phyloP scores from a whole-genome alignment of 129 eudicot genomes.

The Sambucus nigra region DNA sequence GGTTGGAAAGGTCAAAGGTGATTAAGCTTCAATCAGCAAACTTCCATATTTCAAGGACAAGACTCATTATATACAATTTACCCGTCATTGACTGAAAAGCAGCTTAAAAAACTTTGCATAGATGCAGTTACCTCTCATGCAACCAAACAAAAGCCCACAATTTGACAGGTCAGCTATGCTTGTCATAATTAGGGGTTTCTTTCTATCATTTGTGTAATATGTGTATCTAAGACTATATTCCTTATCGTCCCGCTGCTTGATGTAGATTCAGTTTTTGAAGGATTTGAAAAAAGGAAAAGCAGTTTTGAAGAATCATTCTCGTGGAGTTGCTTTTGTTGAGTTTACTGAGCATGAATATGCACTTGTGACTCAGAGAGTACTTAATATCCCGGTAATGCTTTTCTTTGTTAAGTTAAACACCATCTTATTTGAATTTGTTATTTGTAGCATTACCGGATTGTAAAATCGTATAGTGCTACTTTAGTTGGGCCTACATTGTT shows the following conservation, averaged over 20 bases:
- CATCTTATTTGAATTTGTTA: background rate
- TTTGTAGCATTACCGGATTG: background rate
- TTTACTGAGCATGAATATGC: conserved; percentile 92
- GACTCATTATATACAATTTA: conserved; percentile 79
- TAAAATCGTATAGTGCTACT: background rate
- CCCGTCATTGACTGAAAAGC: conserved; percentile 71
- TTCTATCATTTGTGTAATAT: background rate
- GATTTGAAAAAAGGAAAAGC: conserved; percentile 59
- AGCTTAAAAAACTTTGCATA: conserved; percentile 54
- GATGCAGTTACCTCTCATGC: conserved; percentile 91
- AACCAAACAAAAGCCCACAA: conserved; percentile 66
- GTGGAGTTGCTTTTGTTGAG: conserved; percentile 96
- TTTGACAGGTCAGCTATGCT: conserved; percentile 61
- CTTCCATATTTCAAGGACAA: conserved; percentile 82
- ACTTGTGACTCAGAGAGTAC: conserved; percentile 90
- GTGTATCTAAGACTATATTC: background rate
- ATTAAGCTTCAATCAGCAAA: conserved; percentile 80
- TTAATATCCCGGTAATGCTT: conserved; percentile 73
- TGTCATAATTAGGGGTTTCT: background rate
- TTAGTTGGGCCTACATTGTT: background rate
- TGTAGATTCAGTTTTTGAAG: conserved; percentile 72
- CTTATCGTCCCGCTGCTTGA: background rate
- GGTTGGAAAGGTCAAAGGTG: conserved; percentile 78
- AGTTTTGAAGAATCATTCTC: conserved; percentile 54
- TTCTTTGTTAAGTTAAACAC: background rate